Percentiles rank a stretch among this genome's conserved stretches.
phyloP scores from a whole-genome alignment of 495 filamentous ascomycete species.

The Friedmanniomyces simplex region DNA sequence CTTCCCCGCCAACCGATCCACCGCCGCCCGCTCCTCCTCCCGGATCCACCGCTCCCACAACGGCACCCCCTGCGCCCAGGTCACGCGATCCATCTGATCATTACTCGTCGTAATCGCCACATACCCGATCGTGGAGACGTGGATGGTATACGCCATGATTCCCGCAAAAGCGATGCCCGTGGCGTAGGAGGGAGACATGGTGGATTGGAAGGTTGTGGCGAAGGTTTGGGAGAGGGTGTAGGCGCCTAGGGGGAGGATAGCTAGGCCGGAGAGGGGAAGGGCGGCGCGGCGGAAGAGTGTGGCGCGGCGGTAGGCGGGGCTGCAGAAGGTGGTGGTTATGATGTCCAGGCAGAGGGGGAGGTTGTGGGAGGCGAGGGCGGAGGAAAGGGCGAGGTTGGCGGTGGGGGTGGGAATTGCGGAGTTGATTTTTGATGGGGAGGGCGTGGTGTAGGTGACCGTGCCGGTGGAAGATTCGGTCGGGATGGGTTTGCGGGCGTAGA shows the following conservation, averaged over 20 bases:
- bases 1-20: slow-evolving; percentile 71
- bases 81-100: slow-evolving; percentile 88
- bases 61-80: slow-evolving; percentile 71
- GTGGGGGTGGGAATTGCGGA: slow-evolving; percentile 56
- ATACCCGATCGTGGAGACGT: slow-evolving; percentile 68
- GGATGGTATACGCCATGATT: slow-evolving; percentile 67
- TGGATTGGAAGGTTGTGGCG: slow-evolving; percentile 45
- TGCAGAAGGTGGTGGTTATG: slow-evolving; percentile 64
- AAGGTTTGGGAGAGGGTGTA: slow-evolving; percentile 57
- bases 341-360: slow-evolving; percentile 67
- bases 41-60: slow-evolving; percentile 78
- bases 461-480: slow-evolving; percentile 31
- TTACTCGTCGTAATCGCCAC: slow-evolving; percentile 76
- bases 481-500: slow-evolving; percentile 76
- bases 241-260: slow-evolving; percentile 54
- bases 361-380: slow-evolving; percentile 66
- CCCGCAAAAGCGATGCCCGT: slow-evolving; percentile 73
- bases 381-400: slow-evolving; percentile 59
- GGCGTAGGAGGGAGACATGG: slow-evolving; percentile 58
- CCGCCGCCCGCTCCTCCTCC: slow-evolving; percentile 83
- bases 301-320: slow-evolving; percentile 57
- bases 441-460: slow-evolving; percentile 43
- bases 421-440: slow-evolving; percentile 48
- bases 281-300: slow-evolving; percentile 49
- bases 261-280: slow-evolving; percentile 42